Base-by-base conservation (phyloP, 2,329 filamentous ascomycete genomes). In the Talaromyces albobiverticillius region DNA sequence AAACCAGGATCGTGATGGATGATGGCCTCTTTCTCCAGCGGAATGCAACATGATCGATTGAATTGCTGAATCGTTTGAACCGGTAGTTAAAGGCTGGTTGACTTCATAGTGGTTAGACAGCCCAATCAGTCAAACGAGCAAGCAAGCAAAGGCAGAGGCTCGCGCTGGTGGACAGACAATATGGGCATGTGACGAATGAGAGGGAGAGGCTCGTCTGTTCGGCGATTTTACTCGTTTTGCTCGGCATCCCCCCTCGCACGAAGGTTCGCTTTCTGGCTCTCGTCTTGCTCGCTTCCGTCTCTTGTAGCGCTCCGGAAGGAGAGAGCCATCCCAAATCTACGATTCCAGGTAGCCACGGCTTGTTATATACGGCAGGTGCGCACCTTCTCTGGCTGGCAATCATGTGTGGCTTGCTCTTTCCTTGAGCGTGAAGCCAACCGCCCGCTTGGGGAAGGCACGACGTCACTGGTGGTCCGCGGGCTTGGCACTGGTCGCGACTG, bases 281-380 rank as follows among this genome's bases (percentile, higher is more conserved):
- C 36, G 14, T 9, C 3, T 3, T 18, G n/a, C 7, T 38, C 16
- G 34, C 8, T 18, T 2, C 16, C 16, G 34, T 9, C 9, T 3
- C 16, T 18, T 8, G 13, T 14, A 22, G 41, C 41, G 20, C 20
- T 26, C 4, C 13, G n/a, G 34, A 7, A 16, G 34, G 36, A n/a
- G 13, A 31, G 5, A n/a, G n/a, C 23, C 16, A 40, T 36, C 22
- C 16, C 20, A 31, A 49, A 22, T 49, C 46, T 34, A 38, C 46
- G n/a, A 10, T 25, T 29, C 6, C 22, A 11, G 42, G 22, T 14
- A 29, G 22, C 26, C 42, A 14, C 23, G 42, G 22, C 13, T 31
- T 45, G 42, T 26, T 45, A 26, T 45, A 45, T 45, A 45, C 41
- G 41, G 53, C 46, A 55, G 53, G 53, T 4, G 46, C 41, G 48